Percentiles rank a stretch among this genome's conserved stretches.
phyloP scores from a whole-genome alignment of 1,284 basidiomycete species.

The Moniliophthora roreri region DNA sequence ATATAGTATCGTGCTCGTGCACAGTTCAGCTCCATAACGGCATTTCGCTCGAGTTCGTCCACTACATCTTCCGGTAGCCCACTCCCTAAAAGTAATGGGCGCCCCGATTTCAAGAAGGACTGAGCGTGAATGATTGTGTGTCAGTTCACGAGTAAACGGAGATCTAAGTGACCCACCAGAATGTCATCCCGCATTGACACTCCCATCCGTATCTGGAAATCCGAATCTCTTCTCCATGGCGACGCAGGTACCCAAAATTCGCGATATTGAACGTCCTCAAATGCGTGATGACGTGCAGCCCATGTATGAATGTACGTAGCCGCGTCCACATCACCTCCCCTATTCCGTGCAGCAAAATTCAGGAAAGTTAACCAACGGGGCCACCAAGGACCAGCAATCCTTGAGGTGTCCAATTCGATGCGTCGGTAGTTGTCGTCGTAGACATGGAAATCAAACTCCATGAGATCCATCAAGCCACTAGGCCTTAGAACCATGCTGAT shows the following conservation, averaged over 20 bases:
- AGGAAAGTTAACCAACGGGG: conserved; percentile 61
- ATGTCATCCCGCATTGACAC: conserved; percentile 38
- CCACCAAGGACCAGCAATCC: conserved; percentile 50
- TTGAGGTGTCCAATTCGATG: conserved; percentile 39
- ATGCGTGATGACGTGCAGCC: conserved; percentile 48
- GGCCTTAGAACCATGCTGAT: conserved; percentile 66
- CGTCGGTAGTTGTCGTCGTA: conserved; percentile 51
- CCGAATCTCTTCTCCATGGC: conserved; percentile 39
- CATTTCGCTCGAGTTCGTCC: conserved; percentile 49
- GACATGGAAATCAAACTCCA: conserved; percentile 67
- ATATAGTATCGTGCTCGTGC: conserved; percentile 47
- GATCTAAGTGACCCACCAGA: conserved; percentile 25
- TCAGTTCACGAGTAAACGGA: conserved; percentile 11
- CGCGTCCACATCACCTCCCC: conserved; percentile 64
- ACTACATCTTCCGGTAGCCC: conserved; percentile 55
- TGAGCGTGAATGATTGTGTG: conserved; percentile 23
- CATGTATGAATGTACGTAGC: conserved; percentile 53
- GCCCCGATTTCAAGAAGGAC: conserved; percentile 62
- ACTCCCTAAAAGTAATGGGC: conserved; percentile 64
- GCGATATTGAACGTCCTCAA: conserved; percentile 54
- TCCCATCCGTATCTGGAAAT: conserved; percentile 26
- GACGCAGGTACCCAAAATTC: conserved; percentile 61
- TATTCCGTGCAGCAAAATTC: conserved; percentile 46
- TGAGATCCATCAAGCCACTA: conserved; percentile 62
- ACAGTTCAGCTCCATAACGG: conserved; percentile 50